Conservation (phyloP, 257 asterid genomes). For the Solanum chiquidenum region DNA sequence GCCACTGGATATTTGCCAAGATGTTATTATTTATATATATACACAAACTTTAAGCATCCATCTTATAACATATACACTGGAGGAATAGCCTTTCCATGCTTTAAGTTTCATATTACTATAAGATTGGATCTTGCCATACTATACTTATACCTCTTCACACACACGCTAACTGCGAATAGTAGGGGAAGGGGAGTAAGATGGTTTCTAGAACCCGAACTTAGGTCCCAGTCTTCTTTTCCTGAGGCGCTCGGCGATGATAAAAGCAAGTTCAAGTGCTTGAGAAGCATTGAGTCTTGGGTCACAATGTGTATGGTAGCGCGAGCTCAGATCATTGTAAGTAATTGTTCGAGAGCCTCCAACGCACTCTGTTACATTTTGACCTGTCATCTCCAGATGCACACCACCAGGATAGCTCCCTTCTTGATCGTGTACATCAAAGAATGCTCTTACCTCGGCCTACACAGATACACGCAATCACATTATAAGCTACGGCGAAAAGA, state of each 20-base stretch:
- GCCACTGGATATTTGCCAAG: background rate
- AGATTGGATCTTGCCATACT: background rate
- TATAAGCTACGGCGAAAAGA: background rate
- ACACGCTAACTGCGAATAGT: background rate
- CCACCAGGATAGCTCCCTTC: constrained; percentile 84
- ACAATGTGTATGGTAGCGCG: constrained; percentile 67
- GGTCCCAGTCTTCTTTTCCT: constrained; percentile 52
- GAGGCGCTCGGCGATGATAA: constrained; percentile 59
- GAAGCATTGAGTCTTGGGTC: constrained; percentile 75
- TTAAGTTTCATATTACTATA: background rate
- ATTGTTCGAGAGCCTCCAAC: constrained; percentile 62
- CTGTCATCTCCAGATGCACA: constrained; percentile 79
- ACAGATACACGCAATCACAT: background rate
- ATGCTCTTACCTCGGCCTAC: constrained; percentile 65
- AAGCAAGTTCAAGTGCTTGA: constrained; percentile 73
- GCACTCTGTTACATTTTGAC: constrained; percentile 73
- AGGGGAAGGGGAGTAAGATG: background rate
- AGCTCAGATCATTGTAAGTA: constrained; percentile 56
- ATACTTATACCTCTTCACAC: background rate
- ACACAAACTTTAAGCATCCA: background rate
- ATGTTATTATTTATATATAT: background rate
- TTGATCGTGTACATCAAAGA: constrained; percentile 75
- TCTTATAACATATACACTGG: background rate
- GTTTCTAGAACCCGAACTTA: constrained; percentile 19
- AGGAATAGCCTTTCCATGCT: background rate